These are phyloP conservation scores for Euphrasia confusa DNA, from an alignment of 257 asterid genomes.

Conservation along the genomic window DNA sequence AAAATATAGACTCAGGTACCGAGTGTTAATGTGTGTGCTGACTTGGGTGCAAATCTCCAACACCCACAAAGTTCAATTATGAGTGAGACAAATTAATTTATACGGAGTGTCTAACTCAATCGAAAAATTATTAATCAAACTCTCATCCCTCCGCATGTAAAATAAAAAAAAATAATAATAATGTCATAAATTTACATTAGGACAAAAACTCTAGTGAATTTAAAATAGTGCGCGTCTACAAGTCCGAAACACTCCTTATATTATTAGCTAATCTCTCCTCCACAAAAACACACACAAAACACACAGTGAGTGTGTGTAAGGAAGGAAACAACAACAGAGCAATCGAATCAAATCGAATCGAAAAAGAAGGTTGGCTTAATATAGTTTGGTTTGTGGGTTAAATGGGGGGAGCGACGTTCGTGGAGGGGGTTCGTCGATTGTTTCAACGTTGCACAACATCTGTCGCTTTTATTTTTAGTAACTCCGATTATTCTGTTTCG, in stretches of 20 bases:
- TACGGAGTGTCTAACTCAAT: no score
- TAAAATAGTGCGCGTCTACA: no score
- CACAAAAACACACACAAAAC: not conserved
- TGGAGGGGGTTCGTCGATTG: constrained; percentile 87
- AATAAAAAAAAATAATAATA: no score
- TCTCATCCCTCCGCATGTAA: no score
- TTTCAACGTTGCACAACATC: constrained; percentile 52
- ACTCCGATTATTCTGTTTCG: constrained; percentile 21
- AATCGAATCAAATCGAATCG: constrained; percentile 30
- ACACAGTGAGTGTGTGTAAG: not conserved
- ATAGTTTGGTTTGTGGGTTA: constrained; percentile 23
- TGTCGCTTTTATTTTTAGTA: constrained; percentile 17
- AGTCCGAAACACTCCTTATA: not conserved
- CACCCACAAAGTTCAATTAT: no score
- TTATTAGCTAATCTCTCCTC: not conserved
- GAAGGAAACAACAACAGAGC: not conserved
- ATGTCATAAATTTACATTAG: no score
- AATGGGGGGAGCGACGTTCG: constrained; percentile 95
- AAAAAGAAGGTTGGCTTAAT: constrained; percentile 12
- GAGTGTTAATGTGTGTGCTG: no score
- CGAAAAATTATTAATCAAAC: no score
- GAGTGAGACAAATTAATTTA: no score
- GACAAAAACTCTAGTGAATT: not conserved
- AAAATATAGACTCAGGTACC: no score
- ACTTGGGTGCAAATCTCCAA: no score